These are phyloP conservation scores for Botrytis pseudocinerea DNA, from an alignment of 2,329 filamentous ascomycete species.

Conservation along the genomic window DNA sequence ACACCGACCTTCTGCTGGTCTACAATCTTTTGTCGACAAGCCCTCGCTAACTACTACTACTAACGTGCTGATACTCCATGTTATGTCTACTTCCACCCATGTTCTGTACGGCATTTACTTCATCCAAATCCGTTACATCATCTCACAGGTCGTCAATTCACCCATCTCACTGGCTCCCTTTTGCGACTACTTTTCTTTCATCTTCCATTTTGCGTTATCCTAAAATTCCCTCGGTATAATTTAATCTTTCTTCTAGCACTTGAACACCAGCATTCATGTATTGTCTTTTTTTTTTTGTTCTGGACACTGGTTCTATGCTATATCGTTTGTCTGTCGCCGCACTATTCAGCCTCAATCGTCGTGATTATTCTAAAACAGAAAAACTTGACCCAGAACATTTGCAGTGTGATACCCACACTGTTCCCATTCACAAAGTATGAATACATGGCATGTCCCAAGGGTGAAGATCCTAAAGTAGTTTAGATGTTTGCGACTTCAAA, in stretches of 20 bases:
- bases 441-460: too few species aligned
- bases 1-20: background rate
- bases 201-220: background rate
- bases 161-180: background rate
- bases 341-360: background rate
- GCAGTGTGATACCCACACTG: background rate
- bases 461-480: too few species aligned
- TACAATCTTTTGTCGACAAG: background rate
- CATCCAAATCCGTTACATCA: background rate
- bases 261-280: background rate
- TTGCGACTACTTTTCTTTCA: background rate
- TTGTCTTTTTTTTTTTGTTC: background rate
- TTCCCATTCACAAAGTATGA: background rate
- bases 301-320: background rate
- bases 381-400: background rate
- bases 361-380: background rate
- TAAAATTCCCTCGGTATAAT: rapidly evolving
- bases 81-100: background rate
- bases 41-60: background rate
- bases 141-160: background rate
- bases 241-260: background rate
- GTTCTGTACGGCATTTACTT: background rate
- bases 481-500: too few species aligned
- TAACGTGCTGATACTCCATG: background rate
- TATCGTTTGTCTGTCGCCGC: background rate